These are phyloP conservation scores for Kluyveromyces nonfermentans DNA, from an alignment of 805 yeast species.

Conservation along the genomic window DNA sequence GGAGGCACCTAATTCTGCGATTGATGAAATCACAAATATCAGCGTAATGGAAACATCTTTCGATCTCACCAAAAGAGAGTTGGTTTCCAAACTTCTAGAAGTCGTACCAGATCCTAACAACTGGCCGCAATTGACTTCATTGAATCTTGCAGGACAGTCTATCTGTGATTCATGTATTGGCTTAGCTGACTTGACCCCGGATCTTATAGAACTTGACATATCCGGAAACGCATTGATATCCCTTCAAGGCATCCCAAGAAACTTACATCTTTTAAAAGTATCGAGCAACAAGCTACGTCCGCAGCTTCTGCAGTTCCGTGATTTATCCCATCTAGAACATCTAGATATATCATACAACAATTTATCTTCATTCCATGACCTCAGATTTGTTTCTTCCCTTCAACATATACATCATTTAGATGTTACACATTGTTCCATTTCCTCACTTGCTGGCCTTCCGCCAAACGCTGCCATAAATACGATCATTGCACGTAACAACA, in stretches of 20 bases:
- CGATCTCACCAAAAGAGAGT: slow-evolving; percentile 15
- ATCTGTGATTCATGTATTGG: slow-evolving; percentile 8
- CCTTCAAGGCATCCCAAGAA: slow-evolving; percentile 13
- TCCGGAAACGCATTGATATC: slow-evolving; percentile 16
- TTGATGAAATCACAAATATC: slow-evolving; percentile 11
- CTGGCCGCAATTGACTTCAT: slow-evolving; percentile 10
- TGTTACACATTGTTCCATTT: slow-evolving; percentile 17
- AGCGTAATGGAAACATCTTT: slow-evolving; percentile 18
- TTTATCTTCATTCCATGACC: slow-evolving; percentile 9
- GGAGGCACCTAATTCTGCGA: background rate
- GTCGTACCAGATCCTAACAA: slow-evolving; percentile 3
- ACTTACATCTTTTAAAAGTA: slow-evolving; percentile 9
- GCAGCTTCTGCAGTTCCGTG: slow-evolving; percentile 11
- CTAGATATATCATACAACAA: slow-evolving; percentile 18
- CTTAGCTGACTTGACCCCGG: slow-evolving; percentile 17
- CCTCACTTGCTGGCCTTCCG: slow-evolving; percentile 14
- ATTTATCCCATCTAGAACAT: slow-evolving; percentile 14
- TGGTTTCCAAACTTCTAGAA: slow-evolving; percentile 19
- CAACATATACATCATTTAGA: slow-evolving; percentile 14
- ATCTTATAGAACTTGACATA: slow-evolving; percentile 13
- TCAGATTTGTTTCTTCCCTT: slow-evolving; percentile 3
- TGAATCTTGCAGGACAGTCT: slow-evolving; percentile 8
- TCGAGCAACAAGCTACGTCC: slow-evolving; percentile 14
- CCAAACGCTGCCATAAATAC: slow-evolving; percentile 11
- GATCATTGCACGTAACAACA: slow-evolving; percentile 17